Evolutionary conservation across 1,284 basidiomycete species (phyloP).

Genomic region (Cryptococcus sp.): DNA sequence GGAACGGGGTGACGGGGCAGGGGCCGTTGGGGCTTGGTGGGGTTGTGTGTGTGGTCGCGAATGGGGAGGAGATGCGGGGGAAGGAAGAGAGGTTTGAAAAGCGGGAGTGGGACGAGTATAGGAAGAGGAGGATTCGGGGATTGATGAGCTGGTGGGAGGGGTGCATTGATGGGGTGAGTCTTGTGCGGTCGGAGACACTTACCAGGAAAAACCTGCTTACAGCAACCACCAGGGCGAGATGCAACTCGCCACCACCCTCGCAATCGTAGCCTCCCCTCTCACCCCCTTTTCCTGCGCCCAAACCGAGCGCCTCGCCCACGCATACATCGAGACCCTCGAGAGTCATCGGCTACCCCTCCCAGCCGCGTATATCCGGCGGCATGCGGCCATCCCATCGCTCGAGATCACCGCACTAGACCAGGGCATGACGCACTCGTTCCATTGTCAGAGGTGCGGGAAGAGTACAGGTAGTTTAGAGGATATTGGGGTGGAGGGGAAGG

Average conservation of each 20-base stretch:
- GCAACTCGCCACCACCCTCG: constrained; percentile 36
- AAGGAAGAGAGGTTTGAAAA: constrained; percentile 12
- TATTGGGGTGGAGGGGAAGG: constrained; percentile 29
- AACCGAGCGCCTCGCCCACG: constrained; percentile 32
- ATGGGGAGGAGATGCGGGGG: constrained; percentile 2
- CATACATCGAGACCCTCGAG: constrained; percentile 43
- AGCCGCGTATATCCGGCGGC: constrained; percentile 35
- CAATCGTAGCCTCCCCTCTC: constrained; percentile 27
- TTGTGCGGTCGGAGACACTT: not conserved
- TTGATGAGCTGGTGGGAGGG: constrained; percentile 39
- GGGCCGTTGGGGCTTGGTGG: too few species aligned
- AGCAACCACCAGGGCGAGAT: constrained; percentile 46
- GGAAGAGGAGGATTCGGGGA: constrained; percentile 18
- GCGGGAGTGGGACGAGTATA: constrained; percentile 21
- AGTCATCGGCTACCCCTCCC: constrained; percentile 25
- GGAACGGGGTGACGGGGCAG: too few species aligned
- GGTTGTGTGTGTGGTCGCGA: not conserved
- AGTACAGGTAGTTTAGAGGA: constrained; percentile 43
- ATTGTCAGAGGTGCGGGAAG: constrained; percentile 37
- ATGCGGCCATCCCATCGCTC: constrained; percentile 23
- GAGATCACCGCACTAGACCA: constrained; percentile 30
- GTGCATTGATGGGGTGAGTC: constrained; percentile 43
- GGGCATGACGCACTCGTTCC: constrained; percentile 38
- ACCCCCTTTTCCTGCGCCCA: constrained; percentile 31
- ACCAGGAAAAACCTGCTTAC: too few species aligned